Conservation (phyloP, 2,329 filamentous ascomycete genomes). For the Ophiostoma sp. region DNA sequence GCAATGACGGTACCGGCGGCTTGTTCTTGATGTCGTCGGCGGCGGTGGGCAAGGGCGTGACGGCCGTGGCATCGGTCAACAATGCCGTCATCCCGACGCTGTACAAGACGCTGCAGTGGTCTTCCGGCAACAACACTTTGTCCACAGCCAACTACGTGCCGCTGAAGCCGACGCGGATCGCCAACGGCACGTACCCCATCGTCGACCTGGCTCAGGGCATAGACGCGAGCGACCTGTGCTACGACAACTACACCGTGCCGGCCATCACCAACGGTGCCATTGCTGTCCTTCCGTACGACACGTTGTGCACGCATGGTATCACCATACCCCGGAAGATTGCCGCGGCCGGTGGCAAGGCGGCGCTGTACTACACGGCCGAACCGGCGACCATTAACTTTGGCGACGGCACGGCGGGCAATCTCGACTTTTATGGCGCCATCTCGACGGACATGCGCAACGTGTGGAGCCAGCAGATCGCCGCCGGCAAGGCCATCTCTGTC, state of each 20-base stretch:
- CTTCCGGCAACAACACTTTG: not conserved
- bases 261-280: not conserved
- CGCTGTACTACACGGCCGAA: not conserved
- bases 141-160: slow-evolving; percentile 20
- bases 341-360: not conserved
- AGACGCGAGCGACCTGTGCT: not conserved
- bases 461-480: too few species aligned
- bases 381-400: not conserved
- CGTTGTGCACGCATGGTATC: not conserved
- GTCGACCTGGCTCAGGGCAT: not conserved
- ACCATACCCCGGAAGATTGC: not conserved
- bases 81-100: not conserved
- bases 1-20: slow-evolving; percentile 39
- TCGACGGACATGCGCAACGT: not conserved
- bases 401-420: not conserved
- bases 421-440: not conserved
- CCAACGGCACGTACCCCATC: slow-evolving; percentile 32
- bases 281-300: not conserved
- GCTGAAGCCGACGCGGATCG: slow-evolving; percentile 28
- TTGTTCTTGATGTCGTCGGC: slow-evolving; percentile 31
- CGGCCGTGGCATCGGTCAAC: slow-evolving; percentile 29
- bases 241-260: not conserved
- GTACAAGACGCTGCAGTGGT: not conserved
- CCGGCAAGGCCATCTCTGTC: not conserved
- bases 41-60: slow-evolving; percentile 34